Evolutionary conservation across 75 land plant genomes (phyloP).

Genomic region (Pinus taeda): DNA sequence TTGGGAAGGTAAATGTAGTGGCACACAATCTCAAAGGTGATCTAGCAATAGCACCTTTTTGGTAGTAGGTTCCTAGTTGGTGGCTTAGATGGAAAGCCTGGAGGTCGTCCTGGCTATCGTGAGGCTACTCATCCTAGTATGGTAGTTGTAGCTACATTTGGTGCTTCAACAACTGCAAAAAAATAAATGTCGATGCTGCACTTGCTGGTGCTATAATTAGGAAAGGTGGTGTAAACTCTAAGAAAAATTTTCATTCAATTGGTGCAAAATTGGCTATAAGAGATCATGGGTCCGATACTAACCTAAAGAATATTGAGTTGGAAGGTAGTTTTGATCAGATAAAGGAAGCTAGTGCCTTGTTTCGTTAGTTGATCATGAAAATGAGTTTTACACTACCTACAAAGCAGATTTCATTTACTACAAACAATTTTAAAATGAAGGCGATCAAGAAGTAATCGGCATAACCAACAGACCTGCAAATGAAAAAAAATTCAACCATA

Average conservation of each 20-base stretch:
- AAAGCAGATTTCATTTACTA: too few species aligned
- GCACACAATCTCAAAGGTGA: slow-evolving; percentile 6
- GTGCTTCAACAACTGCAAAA: slow-evolving; percentile 67
- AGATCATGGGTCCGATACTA: slow-evolving; percentile 76
- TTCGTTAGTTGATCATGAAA: too few species aligned
- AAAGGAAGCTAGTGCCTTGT: too few species aligned
- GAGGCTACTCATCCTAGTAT: slow-evolving; percentile 29
- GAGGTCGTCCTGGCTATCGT: slow-evolving; percentile 11
- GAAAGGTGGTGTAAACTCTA: slow-evolving; percentile 70
- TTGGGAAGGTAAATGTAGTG: too few species aligned
- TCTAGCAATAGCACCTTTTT: neutral
- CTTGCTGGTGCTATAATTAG: slow-evolving; percentile 88
- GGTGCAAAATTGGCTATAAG: slow-evolving; percentile 71
- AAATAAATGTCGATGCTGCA: slow-evolving; percentile 78
- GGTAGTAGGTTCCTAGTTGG: slow-evolving; percentile 10
- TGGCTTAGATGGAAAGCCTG: slow-evolving; percentile 8
- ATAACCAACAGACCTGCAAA: too few species aligned
- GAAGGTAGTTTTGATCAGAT: slow-evolving; percentile 93
- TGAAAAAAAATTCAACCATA: too few species aligned
- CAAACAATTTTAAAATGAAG: too few species aligned
- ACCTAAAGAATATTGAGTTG: slow-evolving; percentile 79
- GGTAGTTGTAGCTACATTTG: slow-evolving; percentile 55
- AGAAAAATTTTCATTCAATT: slow-evolving; percentile 60
- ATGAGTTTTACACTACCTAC: too few species aligned
- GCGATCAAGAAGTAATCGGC: too few species aligned